These are phyloP conservation scores for Puccinia horiana DNA, from an alignment of 1,284 basidiomycete species.

Conservation along the genomic window DNA sequence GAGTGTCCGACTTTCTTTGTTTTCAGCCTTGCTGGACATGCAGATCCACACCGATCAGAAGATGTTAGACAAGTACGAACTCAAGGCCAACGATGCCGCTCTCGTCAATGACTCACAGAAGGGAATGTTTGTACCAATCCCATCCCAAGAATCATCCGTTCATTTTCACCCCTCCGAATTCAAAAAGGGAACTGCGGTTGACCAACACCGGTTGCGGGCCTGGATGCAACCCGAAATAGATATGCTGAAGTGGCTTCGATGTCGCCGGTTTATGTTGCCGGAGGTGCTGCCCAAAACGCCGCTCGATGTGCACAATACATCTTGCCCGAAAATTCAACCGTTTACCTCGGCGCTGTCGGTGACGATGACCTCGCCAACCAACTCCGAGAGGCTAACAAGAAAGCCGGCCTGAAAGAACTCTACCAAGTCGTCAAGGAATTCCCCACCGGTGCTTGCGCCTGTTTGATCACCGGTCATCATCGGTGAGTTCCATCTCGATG, in stretches of 20 bases:
- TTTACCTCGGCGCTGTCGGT: slow-evolving; percentile 92
- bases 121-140: slow-evolving; percentile 67
- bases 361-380: slow-evolving; percentile 87
- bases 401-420: slow-evolving; percentile 83
- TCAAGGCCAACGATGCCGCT: slow-evolving; percentile 95
- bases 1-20: background rate
- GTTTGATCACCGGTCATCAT: slow-evolving; percentile 89
- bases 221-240: background rate
- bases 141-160: background rate
- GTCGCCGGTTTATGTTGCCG: slow-evolving; percentile 77
- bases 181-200: background rate
- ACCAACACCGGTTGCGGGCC: background rate
- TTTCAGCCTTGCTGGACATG: slow-evolving; percentile 59
- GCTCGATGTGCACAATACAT: slow-evolving; percentile 79
- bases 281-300: slow-evolving; percentile 94
- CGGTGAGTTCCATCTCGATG: slow-evolving; percentile 63
- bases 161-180: slow-evolving; percentile 5
- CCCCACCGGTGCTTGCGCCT: slow-evolving; percentile 95
- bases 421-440: slow-evolving; percentile 85
- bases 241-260: slow-evolving; percentile 38
- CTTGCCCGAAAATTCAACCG: slow-evolving; percentile 83
- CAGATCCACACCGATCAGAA: slow-evolving; percentile 69
- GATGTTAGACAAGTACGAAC: slow-evolving; percentile 83
- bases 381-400: slow-evolving; percentile 86
- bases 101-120: slow-evolving; percentile 86